phyloP scores from a whole-genome alignment of 257 asterid genomes.

The Cinchona pubescens region DNA sequence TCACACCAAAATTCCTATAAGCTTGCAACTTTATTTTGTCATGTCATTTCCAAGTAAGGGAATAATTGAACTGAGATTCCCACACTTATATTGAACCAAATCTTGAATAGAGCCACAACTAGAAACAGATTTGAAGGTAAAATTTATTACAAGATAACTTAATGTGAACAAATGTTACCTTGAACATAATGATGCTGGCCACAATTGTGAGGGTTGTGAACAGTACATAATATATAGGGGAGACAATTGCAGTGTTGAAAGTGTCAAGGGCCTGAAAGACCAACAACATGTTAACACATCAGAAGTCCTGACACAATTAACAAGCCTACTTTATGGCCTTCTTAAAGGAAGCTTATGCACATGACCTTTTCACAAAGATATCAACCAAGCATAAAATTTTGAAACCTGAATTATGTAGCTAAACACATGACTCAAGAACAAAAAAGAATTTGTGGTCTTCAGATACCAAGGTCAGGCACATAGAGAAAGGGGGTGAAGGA shows the following conservation, averaged over 20 bases:
- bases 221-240: slow-evolving; percentile 96
- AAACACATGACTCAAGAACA: background rate
- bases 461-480: slow-evolving; percentile 5
- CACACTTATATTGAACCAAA: background rate
- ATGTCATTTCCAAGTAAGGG: background rate
- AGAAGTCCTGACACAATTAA: too few species aligned
- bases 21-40: background rate
- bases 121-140: background rate
- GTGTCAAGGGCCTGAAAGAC: slow-evolving; percentile 99
- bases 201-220: slow-evolving; percentile 89
- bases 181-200: slow-evolving; percentile 99
- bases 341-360: too few species aligned
- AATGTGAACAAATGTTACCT: slow-evolving; percentile 48
- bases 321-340: too few species aligned
- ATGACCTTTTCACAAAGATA: background rate
- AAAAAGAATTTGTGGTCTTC: background rate
- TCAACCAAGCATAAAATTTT: background rate
- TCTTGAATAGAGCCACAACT: background rate
- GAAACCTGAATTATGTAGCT: background rate
- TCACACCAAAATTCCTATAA: background rate
- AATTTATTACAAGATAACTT: background rate
- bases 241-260: slow-evolving; percentile 95
- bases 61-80: background rate
- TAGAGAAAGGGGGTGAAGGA: background rate
- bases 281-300: slow-evolving; percentile 13